A percentile compares a stretch with the other conserved stretches of the same genome.
Evolutionary conservation across 1,139 yeast genomes (phyloP).

Genomic region (Yamadazyma triangularis): DNA sequence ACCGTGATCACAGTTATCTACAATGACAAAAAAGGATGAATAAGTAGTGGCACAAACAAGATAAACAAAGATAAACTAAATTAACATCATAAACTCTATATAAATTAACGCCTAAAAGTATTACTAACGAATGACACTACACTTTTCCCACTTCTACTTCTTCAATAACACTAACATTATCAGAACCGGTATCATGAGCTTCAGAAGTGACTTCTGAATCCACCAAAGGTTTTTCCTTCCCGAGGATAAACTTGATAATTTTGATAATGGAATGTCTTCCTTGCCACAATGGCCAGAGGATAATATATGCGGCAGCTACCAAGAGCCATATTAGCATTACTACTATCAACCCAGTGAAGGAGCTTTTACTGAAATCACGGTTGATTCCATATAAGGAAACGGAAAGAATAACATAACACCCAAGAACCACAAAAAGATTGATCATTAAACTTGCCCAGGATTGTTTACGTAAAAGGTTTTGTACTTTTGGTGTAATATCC

Average conservation of each 20-base stretch:
- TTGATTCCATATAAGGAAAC: slow-evolving; percentile 19
- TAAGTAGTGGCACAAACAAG: too few relatives aligned
- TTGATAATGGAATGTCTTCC: slow-evolving; percentile 17
- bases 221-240: too few relatives aligned
- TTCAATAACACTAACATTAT: slow-evolving; percentile 1
- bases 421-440: slow-evolving; percentile 20
- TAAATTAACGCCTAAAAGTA: too few relatives aligned
- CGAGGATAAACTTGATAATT: slow-evolving; percentile 1
- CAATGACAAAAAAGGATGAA: too few relatives aligned
- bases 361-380: slow-evolving; percentile 24
- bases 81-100: too few relatives aligned
- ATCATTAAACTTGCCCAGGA: slow-evolving; percentile 17
- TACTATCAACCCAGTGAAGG: slow-evolving; percentile 26
- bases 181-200: too few relatives aligned
- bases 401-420: slow-evolving; percentile 23
- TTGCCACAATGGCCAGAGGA: slow-evolving; percentile 33
- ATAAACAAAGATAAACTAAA: too few relatives aligned
- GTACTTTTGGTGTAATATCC: slow-evolving; percentile 15
- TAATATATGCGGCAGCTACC: slow-evolving; percentile 27
- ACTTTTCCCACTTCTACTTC: slow-evolving; percentile 3
- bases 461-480: slow-evolving; percentile 17
- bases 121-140: too few relatives aligned
- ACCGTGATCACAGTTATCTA: too few relatives aligned
- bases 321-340: slow-evolving; percentile 28
- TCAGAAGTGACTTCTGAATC: too few relatives aligned